These are phyloP conservation scores for Drechslera avenae DNA, from an alignment of 2,329 filamentous ascomycete species.

Conservation along the genomic window DNA sequence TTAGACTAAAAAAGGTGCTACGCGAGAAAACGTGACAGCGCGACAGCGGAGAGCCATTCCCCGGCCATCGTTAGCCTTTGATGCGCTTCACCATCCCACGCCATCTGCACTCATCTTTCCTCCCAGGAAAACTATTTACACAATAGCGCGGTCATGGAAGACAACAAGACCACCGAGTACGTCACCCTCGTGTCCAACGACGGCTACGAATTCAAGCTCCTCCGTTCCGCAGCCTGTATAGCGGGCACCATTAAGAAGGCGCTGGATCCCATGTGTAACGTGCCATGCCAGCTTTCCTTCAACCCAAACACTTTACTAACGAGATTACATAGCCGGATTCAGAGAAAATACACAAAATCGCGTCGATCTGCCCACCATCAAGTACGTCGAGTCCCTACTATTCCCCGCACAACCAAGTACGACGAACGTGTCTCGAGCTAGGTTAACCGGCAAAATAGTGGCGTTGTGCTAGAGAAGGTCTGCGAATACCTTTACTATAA, in stretches of 20 bases:
- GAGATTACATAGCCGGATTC: slow-evolving; percentile 60
- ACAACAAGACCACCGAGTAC: slow-evolving; percentile 62
- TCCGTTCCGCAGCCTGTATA: slow-evolving; percentile 71
- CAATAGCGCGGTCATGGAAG: slow-evolving; percentile 25
- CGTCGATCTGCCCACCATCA: slow-evolving; percentile 74
- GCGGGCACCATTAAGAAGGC: slow-evolving; percentile 76
- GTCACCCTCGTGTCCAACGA: slow-evolving; percentile 78
- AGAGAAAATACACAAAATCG: slow-evolving; percentile 67
- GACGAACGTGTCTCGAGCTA: background rate
- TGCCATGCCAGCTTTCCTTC: background rate
- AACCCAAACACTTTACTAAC: background rate
- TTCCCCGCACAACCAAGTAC: background rate
- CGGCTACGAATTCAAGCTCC: slow-evolving; percentile 76
- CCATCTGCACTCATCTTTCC: background rate
- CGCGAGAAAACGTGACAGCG: slow-evolving; percentile 38
- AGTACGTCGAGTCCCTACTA: slow-evolving; percentile 54
- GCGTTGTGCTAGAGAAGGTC: slow-evolving; percentile 76
- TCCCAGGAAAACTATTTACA: background rate
- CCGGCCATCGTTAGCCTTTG: slow-evolving; percentile 8
- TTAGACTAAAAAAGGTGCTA: slow-evolving; percentile 3
- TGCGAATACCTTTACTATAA: slow-evolving; percentile 86
- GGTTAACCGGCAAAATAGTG: slow-evolving; percentile 55
- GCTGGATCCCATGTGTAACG: slow-evolving; percentile 70
- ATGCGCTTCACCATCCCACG: background rate
- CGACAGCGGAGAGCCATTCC: slow-evolving; percentile 12